These are phyloP conservation scores for Cyberlindnera lachancei DNA, from an alignment of 805 yeast genomes.

Conservation along the genomic window DNA sequence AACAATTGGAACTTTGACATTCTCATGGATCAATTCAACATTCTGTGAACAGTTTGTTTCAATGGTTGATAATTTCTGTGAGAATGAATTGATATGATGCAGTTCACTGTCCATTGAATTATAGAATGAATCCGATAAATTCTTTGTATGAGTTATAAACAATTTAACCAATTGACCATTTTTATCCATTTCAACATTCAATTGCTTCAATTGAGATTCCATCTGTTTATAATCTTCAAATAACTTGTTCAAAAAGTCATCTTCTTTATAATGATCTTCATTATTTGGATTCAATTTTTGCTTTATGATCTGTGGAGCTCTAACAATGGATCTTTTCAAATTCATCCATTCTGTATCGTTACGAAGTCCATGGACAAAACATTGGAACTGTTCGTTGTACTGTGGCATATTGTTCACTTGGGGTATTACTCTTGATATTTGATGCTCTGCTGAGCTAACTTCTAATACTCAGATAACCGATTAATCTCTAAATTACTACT, in stretches of 20 bases:
- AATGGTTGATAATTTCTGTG: slow-evolving; percentile 9
- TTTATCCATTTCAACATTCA: slow-evolving; percentile 12
- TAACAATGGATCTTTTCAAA: slow-evolving; percentile 62
- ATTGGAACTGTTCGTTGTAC: slow-evolving; percentile 18
- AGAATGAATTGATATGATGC: background rate
- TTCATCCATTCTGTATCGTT: slow-evolving; percentile 21
- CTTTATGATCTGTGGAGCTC: slow-evolving; percentile 88
- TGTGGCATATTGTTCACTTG: no score
- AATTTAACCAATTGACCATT: slow-evolving; percentile 3
- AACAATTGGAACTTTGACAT: slow-evolving; percentile 19
- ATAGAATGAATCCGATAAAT: slow-evolving; percentile 3
- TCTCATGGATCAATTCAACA: slow-evolving; percentile 21
- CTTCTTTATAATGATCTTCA: slow-evolving; percentile 44
- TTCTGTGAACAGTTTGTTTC: slow-evolving; percentile 6
- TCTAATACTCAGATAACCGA: no score
- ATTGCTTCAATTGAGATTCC: slow-evolving; percentile 3
- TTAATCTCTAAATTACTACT: no score
- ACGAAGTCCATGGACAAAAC: slow-evolving; percentile 19
- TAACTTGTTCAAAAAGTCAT: slow-evolving; percentile 8
- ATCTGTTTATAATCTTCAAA: slow-evolving; percentile 2
- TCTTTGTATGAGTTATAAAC: slow-evolving; percentile 5
- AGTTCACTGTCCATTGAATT: background rate
- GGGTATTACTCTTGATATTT: no score
- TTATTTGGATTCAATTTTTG: slow-evolving; percentile 88
- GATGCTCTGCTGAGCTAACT: no score